These are phyloP conservation scores for Amaranthus tricolor DNA, from an alignment of 179 eudicot species.

Conservation along the genomic window DNA sequence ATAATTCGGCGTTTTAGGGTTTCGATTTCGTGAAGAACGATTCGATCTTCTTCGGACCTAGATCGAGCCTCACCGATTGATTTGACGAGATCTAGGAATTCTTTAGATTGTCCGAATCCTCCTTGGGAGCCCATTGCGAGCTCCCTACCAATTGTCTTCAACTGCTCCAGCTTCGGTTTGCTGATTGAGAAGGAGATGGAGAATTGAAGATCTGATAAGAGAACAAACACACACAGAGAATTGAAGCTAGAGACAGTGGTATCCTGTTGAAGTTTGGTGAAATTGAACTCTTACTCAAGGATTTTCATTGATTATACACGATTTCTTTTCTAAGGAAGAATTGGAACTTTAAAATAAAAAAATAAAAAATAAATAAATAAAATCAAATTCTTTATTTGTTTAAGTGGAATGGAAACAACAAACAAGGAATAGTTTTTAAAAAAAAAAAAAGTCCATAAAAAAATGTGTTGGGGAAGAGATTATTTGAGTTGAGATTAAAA, in stretches of 20 bases:
- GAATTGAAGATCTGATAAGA: conserved; percentile 10
- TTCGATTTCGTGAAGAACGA: conserved; percentile 72
- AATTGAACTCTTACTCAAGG: background rate
- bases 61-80: conserved; percentile 96
- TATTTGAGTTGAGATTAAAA: too few species aligned
- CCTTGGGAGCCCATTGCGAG: conserved; percentile 96
- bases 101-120: conserved; percentile 83
- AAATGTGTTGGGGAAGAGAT: too few species aligned
- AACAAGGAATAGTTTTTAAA: too few species aligned
- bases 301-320: too few species aligned
- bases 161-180: conserved; percentile 62
- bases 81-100: conserved; percentile 85
- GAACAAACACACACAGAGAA: too few species aligned
- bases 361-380: too few species aligned
- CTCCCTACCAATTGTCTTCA: conserved; percentile 84
- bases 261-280: background rate
- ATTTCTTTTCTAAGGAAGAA: too few species aligned
- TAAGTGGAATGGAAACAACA: too few species aligned
- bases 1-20: conserved; percentile 58
- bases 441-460: too few species aligned
- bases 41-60: conserved; percentile 87
- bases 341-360: too few species aligned
- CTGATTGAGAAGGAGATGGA: background rate
- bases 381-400: too few species aligned
- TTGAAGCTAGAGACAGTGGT: background rate